Evolutionary conservation across 129 eudicot genomes (phyloP), one percentile per base, ranked within the genome.

Genomic region (Chrysanthemum seticuspe): DNA sequence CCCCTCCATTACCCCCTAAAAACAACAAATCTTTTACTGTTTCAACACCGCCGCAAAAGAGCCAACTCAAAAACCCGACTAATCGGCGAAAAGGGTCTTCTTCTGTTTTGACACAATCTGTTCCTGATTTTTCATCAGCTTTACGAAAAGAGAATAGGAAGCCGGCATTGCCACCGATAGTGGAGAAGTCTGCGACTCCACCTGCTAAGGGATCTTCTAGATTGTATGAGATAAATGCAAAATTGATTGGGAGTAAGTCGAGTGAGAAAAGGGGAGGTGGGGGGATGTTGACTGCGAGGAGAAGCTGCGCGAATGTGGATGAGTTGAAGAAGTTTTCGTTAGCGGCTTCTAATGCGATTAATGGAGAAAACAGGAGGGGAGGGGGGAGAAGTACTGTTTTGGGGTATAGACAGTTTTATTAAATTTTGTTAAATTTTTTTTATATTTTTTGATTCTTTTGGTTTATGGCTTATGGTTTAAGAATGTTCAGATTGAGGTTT

Each of bases 131-230:
- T 56, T 77, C 92, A 3, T 56, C 90, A 7, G 89, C 58, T 2
- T 13, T 87, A 75, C 74, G 98, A 67, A 93, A 93, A 64, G 98
- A 93, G 83, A 90, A 93, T 19, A 56, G 97, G 73, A 84, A 81
- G 73, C 98, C 98, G 51, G 58, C 57, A 5, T 21, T 84, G 74
- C 87, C 90, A 2, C 88, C 91, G 27, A 51, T 82, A 83, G 67
- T 65, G 76, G 92, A 86, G 76, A 87, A 84, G 75, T 72, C 87
- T 6, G 74, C 65, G 19, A 90, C 97, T 4, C 97, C 96, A 7
- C 98, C 96, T 67, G 79, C 79, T 62, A 90, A 81, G 79, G 70
- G 85, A 9, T 84, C 85, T 48, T 86, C 86, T 56, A 86, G 71
- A 57, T 57, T 80, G 72, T 87, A 84, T 29, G 92, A 88, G 74